phyloP scores from a whole-genome alignment of 1,139 yeast genomes.

The Debaryomycetaceae sp. region DNA sequence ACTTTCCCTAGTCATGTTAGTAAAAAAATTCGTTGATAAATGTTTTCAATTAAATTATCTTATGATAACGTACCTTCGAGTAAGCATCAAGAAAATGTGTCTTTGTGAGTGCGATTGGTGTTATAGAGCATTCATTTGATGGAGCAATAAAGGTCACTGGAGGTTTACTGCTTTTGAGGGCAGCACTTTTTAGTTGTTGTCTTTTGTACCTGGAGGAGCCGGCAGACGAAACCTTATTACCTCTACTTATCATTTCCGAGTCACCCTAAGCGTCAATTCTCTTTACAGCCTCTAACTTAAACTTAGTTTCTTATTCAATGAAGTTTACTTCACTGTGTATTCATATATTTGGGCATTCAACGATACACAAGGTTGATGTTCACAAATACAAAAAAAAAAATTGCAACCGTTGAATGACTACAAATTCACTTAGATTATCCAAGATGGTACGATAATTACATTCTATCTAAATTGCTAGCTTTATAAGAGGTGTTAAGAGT shows the following conservation, averaged over 20 bases:
- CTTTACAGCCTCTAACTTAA: not conserved
- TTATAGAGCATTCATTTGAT: conserved; percentile 17
- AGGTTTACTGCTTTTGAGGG: conserved; percentile 1
- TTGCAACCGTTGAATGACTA: not conserved
- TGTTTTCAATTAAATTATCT: no score
- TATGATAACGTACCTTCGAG: conserved; percentile 29
- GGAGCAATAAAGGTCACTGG: conserved; percentile 16
- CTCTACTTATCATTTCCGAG: not conserved
- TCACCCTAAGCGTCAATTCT: not conserved
- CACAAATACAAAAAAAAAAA: not conserved
- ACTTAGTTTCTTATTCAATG: no score
- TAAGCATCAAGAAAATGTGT: conserved; percentile 63
- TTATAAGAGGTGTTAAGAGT: conserved; percentile 8
- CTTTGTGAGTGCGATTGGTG: conserved; percentile 44
- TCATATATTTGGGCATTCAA: no score
- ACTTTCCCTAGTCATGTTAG: conserved; percentile 38
- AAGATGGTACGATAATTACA: not conserved
- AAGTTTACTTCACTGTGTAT: no score
- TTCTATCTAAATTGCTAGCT: not conserved
- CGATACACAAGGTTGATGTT: not conserved
- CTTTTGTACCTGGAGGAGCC: conserved; percentile 2
- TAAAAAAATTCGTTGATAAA: no score
- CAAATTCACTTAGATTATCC: not conserved
- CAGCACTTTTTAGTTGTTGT: not conserved
- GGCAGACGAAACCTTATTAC: not conserved